Evolutionary conservation across 495 filamentous ascomycete genomes (phyloP).

Genomic region (Aspergillus conjunctus): DNA sequence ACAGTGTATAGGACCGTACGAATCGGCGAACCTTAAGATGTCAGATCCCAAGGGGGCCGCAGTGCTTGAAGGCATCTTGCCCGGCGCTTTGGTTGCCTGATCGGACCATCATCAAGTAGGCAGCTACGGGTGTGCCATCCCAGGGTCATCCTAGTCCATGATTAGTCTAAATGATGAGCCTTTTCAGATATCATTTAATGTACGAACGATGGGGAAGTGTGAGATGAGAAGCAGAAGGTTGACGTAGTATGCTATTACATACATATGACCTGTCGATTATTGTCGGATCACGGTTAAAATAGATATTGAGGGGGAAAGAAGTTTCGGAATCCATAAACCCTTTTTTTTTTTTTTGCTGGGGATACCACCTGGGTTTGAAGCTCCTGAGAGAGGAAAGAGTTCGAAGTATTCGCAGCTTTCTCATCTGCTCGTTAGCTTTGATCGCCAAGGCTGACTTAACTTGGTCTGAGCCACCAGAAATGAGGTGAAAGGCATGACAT

Average conservation of each 20-base stretch:
- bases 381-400: too few relatives aligned
- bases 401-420: too few relatives aligned
- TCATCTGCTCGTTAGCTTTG: too few relatives aligned
- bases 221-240: not conserved
- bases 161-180: not conserved
- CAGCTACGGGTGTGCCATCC: not conserved
- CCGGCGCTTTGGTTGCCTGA: not conserved
- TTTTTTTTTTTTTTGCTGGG: not conserved
- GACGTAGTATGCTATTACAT: slow-evolving; percentile 4
- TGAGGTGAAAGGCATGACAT: too few relatives aligned
- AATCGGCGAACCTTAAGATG: too few relatives aligned
- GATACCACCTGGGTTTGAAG: too few relatives aligned
- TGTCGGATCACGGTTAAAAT: not conserved
- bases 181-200: not conserved
- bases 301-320: not conserved
- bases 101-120: not conserved
- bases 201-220: not conserved
- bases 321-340: too few relatives aligned
- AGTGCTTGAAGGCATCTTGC: too few relatives aligned
- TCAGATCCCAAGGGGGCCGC: too few relatives aligned
- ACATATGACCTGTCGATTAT: slow-evolving; percentile 11
- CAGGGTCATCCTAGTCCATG: not conserved
- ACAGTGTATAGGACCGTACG: too few relatives aligned
- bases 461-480: too few relatives aligned
- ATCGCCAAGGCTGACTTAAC: too few relatives aligned